Percentiles rank a stretch among this genome's conserved stretches.
phyloP scores from a whole-genome alignment of 2,329 filamentous ascomycete species.

The Claviceps digitariae region DNA sequence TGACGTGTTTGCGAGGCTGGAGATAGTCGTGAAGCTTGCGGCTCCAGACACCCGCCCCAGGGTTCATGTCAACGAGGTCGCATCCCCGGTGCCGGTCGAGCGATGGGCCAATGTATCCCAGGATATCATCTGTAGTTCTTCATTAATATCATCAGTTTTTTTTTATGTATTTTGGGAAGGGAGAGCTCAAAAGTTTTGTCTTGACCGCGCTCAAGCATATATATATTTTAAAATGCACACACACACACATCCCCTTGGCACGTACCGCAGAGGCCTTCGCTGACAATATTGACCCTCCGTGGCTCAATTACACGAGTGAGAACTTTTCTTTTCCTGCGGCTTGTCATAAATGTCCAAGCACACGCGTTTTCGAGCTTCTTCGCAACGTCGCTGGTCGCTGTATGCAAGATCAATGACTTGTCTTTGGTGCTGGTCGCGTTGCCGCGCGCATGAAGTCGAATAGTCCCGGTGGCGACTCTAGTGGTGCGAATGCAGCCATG shows the following conservation, averaged over 20 bases:
- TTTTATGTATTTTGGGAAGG: not conserved
- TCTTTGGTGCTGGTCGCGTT: constrained; percentile 3
- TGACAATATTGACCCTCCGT: constrained; percentile 38
- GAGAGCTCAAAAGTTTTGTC: too few relatives aligned
- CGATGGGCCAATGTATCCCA: constrained; percentile 55
- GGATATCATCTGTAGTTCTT: constrained; percentile 44
- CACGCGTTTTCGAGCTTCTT: constrained; percentile 13
- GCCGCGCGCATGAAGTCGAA: constrained; percentile 3
- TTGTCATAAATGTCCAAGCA: constrained; percentile 13
- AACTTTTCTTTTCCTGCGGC: constrained; percentile 7
- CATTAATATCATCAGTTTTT: not conserved
- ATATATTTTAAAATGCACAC: too few relatives aligned
- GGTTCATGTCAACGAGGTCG: constrained; percentile 79
- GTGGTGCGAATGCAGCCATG: constrained; percentile 2
- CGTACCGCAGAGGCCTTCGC: constrained; percentile 35
- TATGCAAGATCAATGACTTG: constrained; percentile 5
- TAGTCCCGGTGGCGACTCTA: constrained; percentile 5
- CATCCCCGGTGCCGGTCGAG: constrained; percentile 61
- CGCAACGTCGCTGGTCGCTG: constrained; percentile 12
- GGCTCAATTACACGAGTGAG: constrained; percentile 12
- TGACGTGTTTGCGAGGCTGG: constrained; percentile 66
- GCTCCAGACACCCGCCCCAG: constrained; percentile 69
- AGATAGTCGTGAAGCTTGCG: constrained; percentile 60
- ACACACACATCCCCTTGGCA: too few relatives aligned
- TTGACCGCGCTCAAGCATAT: too few relatives aligned